These are phyloP conservation scores for Apocynum venetum DNA, from an alignment of 257 asterid species.

Conservation along the genomic window DNA sequence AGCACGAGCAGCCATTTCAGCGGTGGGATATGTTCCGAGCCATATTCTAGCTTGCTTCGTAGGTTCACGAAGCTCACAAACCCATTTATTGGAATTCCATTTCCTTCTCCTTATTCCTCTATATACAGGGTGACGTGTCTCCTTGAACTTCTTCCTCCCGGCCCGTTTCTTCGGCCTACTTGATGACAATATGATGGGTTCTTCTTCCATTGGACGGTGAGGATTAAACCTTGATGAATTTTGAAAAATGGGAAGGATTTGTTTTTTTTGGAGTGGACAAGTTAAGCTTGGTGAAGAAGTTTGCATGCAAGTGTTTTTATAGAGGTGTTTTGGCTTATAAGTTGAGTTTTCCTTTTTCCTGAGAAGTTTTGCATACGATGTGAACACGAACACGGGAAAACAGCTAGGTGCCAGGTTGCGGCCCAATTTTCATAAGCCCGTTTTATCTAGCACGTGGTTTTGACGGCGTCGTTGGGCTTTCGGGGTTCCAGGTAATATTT, in stretches of 20 bases:
- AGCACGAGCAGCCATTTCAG: constrained; percentile 88
- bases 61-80: constrained; percentile 55
- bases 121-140: constrained; percentile 39
- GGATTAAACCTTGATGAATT: too few species aligned
- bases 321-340: neutral
- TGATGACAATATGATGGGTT: constrained; percentile 17
- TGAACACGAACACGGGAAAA: neutral
- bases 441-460: neutral
- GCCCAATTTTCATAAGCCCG: neutral
- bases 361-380: neutral
- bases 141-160: constrained; percentile 33
- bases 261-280: too few species aligned
- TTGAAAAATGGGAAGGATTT: neutral
- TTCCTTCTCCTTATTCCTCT: constrained; percentile 35
- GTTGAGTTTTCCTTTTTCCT: too few species aligned
- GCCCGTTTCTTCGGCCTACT: constrained; percentile 28
- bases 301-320: neutral
- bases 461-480: neutral
- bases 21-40: constrained; percentile 71
- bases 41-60: constrained; percentile 54
- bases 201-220: neutral
- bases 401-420: neutral
- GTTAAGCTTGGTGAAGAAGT: neutral
- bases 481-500: too few species aligned
- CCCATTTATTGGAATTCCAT: constrained; percentile 33